Conservation (phyloP, 2,329 filamentous ascomycete species). For the Podosphaera xanthii region DNA sequence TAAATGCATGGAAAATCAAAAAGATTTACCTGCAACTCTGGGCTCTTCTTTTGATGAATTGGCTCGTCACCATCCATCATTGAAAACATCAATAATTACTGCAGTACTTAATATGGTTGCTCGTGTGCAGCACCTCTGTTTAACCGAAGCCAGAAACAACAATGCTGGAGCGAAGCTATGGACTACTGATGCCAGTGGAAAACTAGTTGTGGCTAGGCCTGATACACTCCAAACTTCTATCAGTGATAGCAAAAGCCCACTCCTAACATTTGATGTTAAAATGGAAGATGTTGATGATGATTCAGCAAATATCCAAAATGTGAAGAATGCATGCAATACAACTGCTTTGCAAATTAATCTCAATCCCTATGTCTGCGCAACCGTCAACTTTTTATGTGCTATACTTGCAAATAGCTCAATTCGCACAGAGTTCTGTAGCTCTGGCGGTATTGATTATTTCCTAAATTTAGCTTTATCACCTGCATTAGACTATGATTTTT, state of each 20-base stretch:
- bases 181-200: constrained; percentile 33
- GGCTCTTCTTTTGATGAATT: constrained; percentile 84
- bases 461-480: constrained; percentile 67
- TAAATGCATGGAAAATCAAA: constrained; percentile 56
- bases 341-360: constrained; percentile 4
- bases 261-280: constrained; percentile 29
- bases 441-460: constrained; percentile 61
- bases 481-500: constrained; percentile 53
- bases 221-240: constrained; percentile 7
- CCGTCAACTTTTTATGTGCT: constrained; percentile 47
- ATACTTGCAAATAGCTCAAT: constrained; percentile 14
- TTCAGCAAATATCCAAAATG: constrained; percentile 7
- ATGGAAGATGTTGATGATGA: constrained; percentile 34
- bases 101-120: constrained; percentile 79
- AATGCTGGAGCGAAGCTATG: constrained; percentile 65
- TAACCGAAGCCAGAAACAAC: constrained; percentile 40
- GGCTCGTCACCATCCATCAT: constrained; percentile 68
- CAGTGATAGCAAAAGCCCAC: constrained; percentile 3
- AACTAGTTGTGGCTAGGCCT: constrained; percentile 32
- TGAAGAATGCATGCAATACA: neutral
- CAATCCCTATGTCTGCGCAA: constrained; percentile 42
- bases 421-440: constrained; percentile 40
- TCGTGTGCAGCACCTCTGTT: constrained; percentile 53
- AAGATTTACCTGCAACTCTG: constrained; percentile 47
- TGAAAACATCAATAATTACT: constrained; percentile 60